Evolutionary conservation across 192 early-diverging fungal species (phyloP), one percentile per base, ranked within the genome.

Genomic region (Coemansia sp.): DNA sequence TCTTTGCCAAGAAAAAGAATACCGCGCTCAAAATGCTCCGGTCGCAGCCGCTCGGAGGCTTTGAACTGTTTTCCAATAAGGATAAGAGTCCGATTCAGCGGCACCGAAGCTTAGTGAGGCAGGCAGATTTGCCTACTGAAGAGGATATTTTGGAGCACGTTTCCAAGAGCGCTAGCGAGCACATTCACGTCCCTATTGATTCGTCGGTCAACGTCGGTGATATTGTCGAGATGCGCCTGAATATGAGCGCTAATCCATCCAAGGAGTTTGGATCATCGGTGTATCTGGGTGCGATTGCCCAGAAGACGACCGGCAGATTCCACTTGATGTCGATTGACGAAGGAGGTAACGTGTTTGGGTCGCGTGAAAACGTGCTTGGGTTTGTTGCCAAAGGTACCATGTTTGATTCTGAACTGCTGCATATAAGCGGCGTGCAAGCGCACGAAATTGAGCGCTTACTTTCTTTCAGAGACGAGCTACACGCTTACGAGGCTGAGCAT

Each of bases 231-330:
- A 34, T 81, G 51, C 69, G 69, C 38, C 3, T 42, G 2, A 20
- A 52, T 3, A 42, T 4, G 11, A 36, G 28, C 10, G 36, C 19
- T 25, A 10, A 56, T 10, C 1, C 21, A 22, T 6, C 38, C 17
- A 53, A 44, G 47, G 50, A 20, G 48, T 68, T 57, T 34, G 40
- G 12, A 12, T 25, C 46, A 5, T 3, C 11, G 0, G 20, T 62
- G n/a, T 9, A 25, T 4, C 6, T 69, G 5, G 46, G 55, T 19
- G 69, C 61, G 22, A 55, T 81, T n/a, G 14, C 75, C 17, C 65
- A 75, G 31, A 72, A 67, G 60, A 65, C 70, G 21, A 64, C 69
- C 0, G 78, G 78, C 17, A 69, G 78, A 12, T 81, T 81, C 57
- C 78, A 72, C 34, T 72, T 75, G 40, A 69, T 62, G 42, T 21